Conservation (phyloP, 163 green algal species). For the Prototheca stagnorum region DNA sequence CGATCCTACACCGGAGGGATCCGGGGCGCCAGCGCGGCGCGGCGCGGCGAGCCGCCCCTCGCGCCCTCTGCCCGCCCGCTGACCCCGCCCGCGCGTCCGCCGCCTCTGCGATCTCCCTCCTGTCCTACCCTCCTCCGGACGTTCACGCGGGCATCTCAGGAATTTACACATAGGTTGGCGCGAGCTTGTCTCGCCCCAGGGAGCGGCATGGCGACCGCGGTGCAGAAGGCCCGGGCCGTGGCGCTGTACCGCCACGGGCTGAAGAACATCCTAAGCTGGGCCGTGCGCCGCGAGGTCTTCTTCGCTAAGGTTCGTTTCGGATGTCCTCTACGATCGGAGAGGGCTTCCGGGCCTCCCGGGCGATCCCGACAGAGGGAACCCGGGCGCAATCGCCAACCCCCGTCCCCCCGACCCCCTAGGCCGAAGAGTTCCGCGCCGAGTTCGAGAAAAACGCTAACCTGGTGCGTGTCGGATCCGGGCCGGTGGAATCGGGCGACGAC, state of each 20-base stretch:
- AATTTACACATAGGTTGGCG: no score
- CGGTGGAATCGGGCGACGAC: background rate
- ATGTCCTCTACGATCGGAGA: background rate
- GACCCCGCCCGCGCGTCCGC: no score
- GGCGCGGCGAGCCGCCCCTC: no score
- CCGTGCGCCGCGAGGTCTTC: constrained; percentile 28
- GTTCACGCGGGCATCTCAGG: no score
- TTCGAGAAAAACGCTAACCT: constrained; percentile 7
- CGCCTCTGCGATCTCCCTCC: no score
- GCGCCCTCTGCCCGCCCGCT: no score
- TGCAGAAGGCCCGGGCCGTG: constrained; percentile 13
- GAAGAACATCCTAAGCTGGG: constrained; percentile 36
- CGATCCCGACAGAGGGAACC: background rate
- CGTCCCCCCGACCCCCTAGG: background rate
- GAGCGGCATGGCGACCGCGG: constrained; percentile 17
- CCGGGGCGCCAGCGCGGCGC: no score
- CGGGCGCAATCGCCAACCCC: background rate
- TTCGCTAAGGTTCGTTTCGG: constrained; percentile 20
- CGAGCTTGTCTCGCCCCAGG: no score
- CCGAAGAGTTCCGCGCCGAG: background rate
- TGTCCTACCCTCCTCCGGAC: no score
- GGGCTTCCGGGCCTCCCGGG: no score
- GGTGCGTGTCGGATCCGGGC: constrained; percentile 2
- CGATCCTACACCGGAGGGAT: no score
- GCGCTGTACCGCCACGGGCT: constrained; percentile 26